These are phyloP conservation scores for Fusarium scirpi DNA, from an alignment of 2,329 filamentous ascomycete species.

Conservation along the genomic window DNA sequence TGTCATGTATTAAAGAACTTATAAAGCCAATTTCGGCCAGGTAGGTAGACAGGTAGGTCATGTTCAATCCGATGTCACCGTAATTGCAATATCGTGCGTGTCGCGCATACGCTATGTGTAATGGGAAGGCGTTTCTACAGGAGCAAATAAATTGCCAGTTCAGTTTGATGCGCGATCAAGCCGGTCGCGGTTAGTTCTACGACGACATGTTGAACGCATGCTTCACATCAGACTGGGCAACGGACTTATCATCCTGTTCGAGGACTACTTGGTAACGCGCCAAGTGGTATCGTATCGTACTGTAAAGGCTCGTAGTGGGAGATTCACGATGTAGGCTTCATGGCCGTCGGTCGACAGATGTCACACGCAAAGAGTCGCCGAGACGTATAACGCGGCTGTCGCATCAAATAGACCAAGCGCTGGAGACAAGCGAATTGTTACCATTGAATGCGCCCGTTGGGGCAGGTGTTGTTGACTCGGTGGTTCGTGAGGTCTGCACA, in stretches of 20 bases:
- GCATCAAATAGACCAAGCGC: not conserved
- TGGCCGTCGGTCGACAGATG: too few species aligned
- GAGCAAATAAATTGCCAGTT: not conserved
- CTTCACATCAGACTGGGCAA: rapidly evolving
- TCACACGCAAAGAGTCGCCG: too few species aligned
- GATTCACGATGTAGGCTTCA: not conserved
- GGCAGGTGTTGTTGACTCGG: too few species aligned
- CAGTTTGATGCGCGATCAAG: not conserved
- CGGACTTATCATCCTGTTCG: rapidly evolving
- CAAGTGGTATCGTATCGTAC: not conserved
- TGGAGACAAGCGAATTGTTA: rapidly evolving
- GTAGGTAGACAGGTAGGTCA: not conserved
- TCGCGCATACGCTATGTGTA: not conserved
- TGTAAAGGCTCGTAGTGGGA: not conserved
- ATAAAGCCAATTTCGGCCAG: too few species aligned
- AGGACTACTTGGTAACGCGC: not conserved
- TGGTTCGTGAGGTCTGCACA: too few species aligned
- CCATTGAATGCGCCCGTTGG: not conserved
- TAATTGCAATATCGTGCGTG: not conserved
- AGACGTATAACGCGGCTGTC: not conserved
- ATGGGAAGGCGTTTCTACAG: not conserved
- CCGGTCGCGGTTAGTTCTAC: not conserved
- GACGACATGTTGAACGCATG: too few species aligned
- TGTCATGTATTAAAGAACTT: too few species aligned
- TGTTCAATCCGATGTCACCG: not conserved